Conservation (phyloP, 129 eudicot species). For the Silybum marianum region DNA sequence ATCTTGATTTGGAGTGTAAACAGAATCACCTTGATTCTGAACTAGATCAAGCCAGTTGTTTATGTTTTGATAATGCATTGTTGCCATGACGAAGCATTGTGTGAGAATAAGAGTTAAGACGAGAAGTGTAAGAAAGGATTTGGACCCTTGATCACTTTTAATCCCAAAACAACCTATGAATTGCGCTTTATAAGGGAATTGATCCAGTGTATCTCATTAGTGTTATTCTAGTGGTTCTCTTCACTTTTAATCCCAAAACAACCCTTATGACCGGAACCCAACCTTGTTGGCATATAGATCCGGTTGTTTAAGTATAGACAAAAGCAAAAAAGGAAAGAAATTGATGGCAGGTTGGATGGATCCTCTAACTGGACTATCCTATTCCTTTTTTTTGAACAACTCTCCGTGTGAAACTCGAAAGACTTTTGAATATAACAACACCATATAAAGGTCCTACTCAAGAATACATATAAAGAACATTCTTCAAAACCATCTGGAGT, state of each 20-base stretch:
- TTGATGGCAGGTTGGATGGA: background rate
- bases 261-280: too few species aligned
- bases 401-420: background rate
- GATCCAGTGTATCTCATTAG: too few species aligned
- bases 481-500: background rate
- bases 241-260: too few species aligned
- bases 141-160: too few species aligned
- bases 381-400: background rate
- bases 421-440: background rate
- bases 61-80: background rate
- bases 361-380: background rate
- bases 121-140: too few species aligned
- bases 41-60: background rate
- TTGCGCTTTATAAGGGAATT: too few species aligned
- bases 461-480: background rate
- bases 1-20: background rate
- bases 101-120: too few species aligned
- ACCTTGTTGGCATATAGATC: background rate
- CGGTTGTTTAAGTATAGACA: background rate
- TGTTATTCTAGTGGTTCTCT: too few species aligned
- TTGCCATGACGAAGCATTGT: background rate
- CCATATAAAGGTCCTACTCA: background rate
- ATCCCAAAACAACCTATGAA: too few species aligned
- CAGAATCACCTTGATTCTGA: background rate
- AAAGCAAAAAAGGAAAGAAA: background rate